Base-by-base conservation (phyloP, 257 asterid genomes). In the Misopates orontium region DNA sequence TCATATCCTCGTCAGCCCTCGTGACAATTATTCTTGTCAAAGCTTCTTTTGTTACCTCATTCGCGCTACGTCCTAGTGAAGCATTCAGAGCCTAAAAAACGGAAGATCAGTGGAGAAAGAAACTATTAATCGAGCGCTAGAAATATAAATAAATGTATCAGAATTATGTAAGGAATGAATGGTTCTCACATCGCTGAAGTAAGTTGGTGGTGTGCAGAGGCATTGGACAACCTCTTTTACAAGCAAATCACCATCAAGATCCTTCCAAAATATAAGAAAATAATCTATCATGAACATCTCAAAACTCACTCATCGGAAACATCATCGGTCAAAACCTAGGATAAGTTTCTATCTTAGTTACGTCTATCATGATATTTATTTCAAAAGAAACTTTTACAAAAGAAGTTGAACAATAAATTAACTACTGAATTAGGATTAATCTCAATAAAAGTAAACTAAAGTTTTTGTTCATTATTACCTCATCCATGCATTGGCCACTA, bases 1-100 rank as follows among this genome's bases (percentile, higher is more conserved):
- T 87, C 83, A 87, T 83, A 58, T 90, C 95, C 7, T 47, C 81
- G n/a, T 90, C 97, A 0, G 95, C 95, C 68, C 88, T 75, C 8
- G 95, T 82, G 44, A 82, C 88, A 14, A 87, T 87, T 18, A 90
- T 80, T 70, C 97, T 74, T 4, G 82, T 90, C 76, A 80, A 79
- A 3, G 84, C 79, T 45, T 85, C 95, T 76, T 80, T 87, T 2
- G 71, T 78, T 9, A 72, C 48, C 67, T 87, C 97, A 3, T 85
- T 88, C 61, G 55, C 91, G 24, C 76, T 75, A 53, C 52, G 56
- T 51, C 69, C 71, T 75, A 87, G 45, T 20, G 96, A 84, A 5
- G 69, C 73, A 1, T 76, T 79, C 79, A 89, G 62, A 19, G 81
- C 71, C 96, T 89, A 50, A 16, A 48, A 45, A 10, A 4, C 7